A percentile compares a stretch with the other conserved stretches of the same genome.
Evolutionary conservation across 1,284 basidiomycete genomes (phyloP).

Genomic region (Hymenochaete sp.): DNA sequence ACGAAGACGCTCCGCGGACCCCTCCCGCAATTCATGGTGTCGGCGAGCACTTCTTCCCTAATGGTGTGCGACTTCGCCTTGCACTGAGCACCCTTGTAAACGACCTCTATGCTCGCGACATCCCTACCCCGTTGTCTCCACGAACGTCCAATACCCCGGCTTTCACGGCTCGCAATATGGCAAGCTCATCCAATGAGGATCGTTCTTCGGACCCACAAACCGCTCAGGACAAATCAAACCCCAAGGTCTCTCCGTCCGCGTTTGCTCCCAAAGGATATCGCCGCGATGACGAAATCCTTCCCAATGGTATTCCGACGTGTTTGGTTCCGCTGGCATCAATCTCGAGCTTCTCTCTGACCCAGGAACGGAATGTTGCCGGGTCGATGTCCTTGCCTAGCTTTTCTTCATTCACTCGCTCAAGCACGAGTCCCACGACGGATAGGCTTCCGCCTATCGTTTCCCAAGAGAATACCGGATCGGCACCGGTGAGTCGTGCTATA

Average conservation of each 20-base stretch:
- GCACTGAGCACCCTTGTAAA: slow-evolving; percentile 66
- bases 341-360: slow-evolving; percentile 22
- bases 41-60: slow-evolving; percentile 50
- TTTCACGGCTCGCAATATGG: slow-evolving; percentile 17
- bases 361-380: slow-evolving; percentile 8
- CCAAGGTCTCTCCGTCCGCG: slow-evolving; percentile 17
- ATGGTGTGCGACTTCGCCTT: slow-evolving; percentile 69
- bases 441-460: slow-evolving; percentile 15
- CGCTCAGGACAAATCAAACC: slow-evolving; percentile 23
- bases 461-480: too few species aligned
- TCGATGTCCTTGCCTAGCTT: slow-evolving; percentile 16
- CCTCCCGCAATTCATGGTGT: slow-evolving; percentile 42
- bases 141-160: slow-evolving; percentile 27
- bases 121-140: slow-evolving; percentile 42
- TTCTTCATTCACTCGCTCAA: slow-evolving; percentile 14
- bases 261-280: slow-evolving; percentile 22
- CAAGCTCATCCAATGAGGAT: slow-evolving; percentile 24
- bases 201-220: slow-evolving; percentile 18
- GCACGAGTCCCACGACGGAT: slow-evolving; percentile 12
- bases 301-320: slow-evolving; percentile 29
- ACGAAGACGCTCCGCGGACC: slow-evolving; percentile 34
- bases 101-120: slow-evolving; percentile 66
- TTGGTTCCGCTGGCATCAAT: slow-evolving; percentile 32
- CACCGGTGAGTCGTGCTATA: slow-evolving; percentile 4
- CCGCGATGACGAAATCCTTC: slow-evolving; percentile 15